Evolutionary conservation across 768 basidiomycete genomes (phyloP).

Genomic region (Auriscalpium orientale): DNA sequence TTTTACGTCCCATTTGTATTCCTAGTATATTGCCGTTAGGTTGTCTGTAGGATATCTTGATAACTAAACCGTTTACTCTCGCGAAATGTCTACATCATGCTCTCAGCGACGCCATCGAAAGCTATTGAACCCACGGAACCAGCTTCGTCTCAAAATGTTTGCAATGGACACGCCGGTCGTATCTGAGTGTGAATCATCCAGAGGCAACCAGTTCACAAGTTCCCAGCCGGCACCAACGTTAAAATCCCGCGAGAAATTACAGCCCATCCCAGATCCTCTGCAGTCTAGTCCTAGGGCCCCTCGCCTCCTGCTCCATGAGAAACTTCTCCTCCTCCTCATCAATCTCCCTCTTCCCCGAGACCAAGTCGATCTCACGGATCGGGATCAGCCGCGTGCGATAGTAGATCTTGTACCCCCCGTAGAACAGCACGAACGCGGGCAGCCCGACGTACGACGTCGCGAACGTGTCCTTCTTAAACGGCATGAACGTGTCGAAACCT

Average conservation of each 20-base stretch:
- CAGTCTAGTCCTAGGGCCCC: slow-evolving; percentile 19
- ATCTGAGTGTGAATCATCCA: too few species aligned
- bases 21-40: too few species aligned
- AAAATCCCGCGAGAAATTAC: slow-evolving; percentile 7
- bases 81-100: too few species aligned
- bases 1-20: too few species aligned
- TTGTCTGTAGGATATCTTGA: too few species aligned
- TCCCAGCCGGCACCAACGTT: neutral
- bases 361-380: slow-evolving; percentile 48
- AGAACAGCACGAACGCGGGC: slow-evolving; percentile 28
- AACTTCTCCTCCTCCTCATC: slow-evolving; percentile 56
- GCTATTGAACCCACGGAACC: too few species aligned
- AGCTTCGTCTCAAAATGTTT: too few species aligned
- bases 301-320: slow-evolving; percentile 32
- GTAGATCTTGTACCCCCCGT: slow-evolving; percentile 28
- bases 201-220: too few species aligned
- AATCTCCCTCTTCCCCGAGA: slow-evolving; percentile 50
- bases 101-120: too few species aligned
- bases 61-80: too few species aligned
- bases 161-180: too few species aligned
- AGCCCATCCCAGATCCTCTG: slow-evolving; percentile 20
- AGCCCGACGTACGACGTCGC: slow-evolving; percentile 44
- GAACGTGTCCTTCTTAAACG: slow-evolving; percentile 48
- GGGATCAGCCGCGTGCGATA: slow-evolving; percentile 30
- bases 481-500: slow-evolving; percentile 33